Percentiles rank a stretch among this genome's conserved stretches.
Evolutionary conservation across 306 rosid species (phyloP).

Genomic region (Albizia julibrissin): DNA sequence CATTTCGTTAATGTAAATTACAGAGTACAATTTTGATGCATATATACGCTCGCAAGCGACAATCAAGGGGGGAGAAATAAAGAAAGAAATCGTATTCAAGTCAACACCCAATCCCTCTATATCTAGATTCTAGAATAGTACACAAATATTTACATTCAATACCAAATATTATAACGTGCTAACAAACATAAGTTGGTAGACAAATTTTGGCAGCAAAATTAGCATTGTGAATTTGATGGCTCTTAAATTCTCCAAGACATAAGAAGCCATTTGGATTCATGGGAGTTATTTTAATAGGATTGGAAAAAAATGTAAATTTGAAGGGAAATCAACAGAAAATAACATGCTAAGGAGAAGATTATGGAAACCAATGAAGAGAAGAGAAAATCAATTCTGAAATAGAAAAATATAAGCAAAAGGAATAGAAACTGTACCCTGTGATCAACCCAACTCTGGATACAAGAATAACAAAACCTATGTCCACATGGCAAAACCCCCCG

Average conservation of each 20-base stretch:
- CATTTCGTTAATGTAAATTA: neutral
- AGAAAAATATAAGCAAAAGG: slow-evolving; percentile 21
- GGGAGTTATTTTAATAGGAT: neutral
- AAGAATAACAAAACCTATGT: slow-evolving; percentile 82
- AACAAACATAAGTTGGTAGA: neutral
- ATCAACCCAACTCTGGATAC: slow-evolving; percentile 82
- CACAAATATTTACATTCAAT: neutral
- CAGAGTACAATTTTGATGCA: neutral
- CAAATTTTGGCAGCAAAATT: neutral
- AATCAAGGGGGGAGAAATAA: neutral
- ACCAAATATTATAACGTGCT: neutral
- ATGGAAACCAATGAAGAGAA: slow-evolving; percentile 8
- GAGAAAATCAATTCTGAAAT: neutral
- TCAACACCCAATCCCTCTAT: neutral
- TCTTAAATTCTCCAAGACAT: slow-evolving; percentile 27
- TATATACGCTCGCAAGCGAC: neutral
- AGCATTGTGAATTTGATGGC: slow-evolving; percentile 12
- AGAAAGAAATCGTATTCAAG: neutral
- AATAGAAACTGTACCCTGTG: slow-evolving; percentile 48
- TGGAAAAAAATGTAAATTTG: neutral
- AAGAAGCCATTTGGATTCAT: slow-evolving; percentile 18
- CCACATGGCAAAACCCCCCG: slow-evolving; percentile 87
- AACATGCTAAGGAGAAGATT: slow-evolving; percentile 4
- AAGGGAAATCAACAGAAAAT: slow-evolving; percentile 15
- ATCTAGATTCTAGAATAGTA: neutral